Conservation (phyloP, 1,139 yeast genomes). For the Saccharomyces pastorianus region DNA sequence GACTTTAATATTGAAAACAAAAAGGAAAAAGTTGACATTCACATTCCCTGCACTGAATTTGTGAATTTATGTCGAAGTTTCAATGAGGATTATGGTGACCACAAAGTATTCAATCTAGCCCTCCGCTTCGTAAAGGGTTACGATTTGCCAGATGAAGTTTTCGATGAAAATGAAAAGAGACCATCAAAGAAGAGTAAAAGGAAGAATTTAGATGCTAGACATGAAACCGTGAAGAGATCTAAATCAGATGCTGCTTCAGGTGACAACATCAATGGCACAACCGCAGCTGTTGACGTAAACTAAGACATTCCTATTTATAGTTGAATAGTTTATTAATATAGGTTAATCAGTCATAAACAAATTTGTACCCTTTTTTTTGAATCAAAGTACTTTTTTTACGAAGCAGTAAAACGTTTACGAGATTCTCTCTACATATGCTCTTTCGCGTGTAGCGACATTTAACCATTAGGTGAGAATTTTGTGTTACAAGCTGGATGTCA, state of each 20-base stretch:
- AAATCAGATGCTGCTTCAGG: conserved; percentile 19
- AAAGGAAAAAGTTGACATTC: conserved; percentile 67
- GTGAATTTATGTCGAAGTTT: conserved; percentile 70
- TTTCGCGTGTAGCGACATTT: not conserved
- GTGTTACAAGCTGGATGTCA: not conserved
- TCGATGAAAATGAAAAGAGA: conserved; percentile 65
- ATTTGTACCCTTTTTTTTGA: not conserved
- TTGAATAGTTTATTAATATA: not conserved
- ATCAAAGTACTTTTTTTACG: not conserved
- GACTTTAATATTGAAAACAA: conserved; percentile 51
- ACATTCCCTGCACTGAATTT: conserved; percentile 86
- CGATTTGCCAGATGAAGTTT: conserved; percentile 81
- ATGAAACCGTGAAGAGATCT: conserved; percentile 26
- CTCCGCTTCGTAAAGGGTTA: conserved; percentile 72
- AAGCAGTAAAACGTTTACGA: not conserved
- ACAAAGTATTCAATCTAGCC: conserved; percentile 47
- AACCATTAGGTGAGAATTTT: not conserved
- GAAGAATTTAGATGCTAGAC: conserved; percentile 27
- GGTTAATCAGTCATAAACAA: not conserved
- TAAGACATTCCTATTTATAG: conserved; percentile 1
- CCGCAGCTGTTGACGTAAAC: conserved; percentile 2
- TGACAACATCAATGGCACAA: conserved; percentile 1
- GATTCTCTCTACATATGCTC: not conserved
- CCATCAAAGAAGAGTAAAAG: conserved; percentile 54
- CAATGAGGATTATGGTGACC: conserved; percentile 53